phyloP scores from a whole-genome alignment of 2,329 filamentous ascomycete genomes.

The Apiospora koreana region DNA sequence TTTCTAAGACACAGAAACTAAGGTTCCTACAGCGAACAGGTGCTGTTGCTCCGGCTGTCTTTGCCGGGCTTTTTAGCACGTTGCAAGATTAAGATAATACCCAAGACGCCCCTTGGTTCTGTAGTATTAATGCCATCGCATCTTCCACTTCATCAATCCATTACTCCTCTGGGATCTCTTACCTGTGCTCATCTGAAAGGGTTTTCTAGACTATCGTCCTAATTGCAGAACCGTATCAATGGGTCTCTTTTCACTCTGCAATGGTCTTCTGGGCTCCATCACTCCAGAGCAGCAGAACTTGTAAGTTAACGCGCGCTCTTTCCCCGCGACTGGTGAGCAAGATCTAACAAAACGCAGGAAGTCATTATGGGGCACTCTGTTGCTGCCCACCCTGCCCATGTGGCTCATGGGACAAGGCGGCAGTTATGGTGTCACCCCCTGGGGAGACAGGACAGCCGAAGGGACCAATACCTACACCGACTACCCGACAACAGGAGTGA shows the following conservation, averaged over 20 bases:
- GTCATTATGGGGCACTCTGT: conserved; percentile 36
- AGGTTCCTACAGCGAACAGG: not conserved
- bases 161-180: not conserved
- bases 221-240: conserved; percentile 18
- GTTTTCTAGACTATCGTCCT: not conserved
- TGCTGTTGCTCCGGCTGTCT: not conserved
- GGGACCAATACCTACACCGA: conserved; percentile 24
- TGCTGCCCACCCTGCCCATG: conserved; percentile 30
- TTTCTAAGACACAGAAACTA: not conserved
- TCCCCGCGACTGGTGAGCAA: not conserved
- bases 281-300: conserved; percentile 27
- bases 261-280: conserved; percentile 23
- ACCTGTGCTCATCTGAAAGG: not conserved
- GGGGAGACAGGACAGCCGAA: conserved; percentile 45
- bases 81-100: not conserved
- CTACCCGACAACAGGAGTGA: conserved; percentile 40
- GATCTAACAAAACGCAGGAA: conserved; percentile 17
- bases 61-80: not conserved
- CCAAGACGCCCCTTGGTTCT: not conserved
- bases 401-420: conserved; percentile 24
- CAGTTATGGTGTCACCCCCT: conserved; percentile 37
- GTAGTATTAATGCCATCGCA: not conserved
- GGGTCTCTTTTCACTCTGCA: conserved; percentile 24
- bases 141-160: not conserved
- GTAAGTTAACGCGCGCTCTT: conserved; percentile 21